These are phyloP conservation scores for Cystofilobasidium ferigula DNA, from an alignment of 768 basidiomycete species.

Conservation along the genomic window DNA sequence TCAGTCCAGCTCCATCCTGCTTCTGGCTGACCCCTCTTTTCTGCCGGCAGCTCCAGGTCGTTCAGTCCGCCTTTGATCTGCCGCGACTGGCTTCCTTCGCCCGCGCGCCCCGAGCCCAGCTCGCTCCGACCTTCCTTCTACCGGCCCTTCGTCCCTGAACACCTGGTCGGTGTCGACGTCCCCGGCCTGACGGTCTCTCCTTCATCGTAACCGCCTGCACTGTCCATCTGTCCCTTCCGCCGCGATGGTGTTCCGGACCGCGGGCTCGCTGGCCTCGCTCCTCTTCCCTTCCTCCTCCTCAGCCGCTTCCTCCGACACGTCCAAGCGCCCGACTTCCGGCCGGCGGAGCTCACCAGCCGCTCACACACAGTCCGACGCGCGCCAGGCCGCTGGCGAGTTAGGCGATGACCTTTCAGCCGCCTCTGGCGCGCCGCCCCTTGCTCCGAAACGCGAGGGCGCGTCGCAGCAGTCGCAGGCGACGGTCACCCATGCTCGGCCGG, in stretches of 20 bases:
- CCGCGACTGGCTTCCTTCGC: too few relatives aligned
- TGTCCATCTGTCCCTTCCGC: background rate
- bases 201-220: too few relatives aligned
- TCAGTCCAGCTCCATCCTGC: too few relatives aligned
- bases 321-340: background rate
- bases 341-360: background rate
- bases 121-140: too few relatives aligned
- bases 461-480: too few relatives aligned
- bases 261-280: background rate
- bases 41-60: too few relatives aligned
- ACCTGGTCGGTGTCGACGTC: too few relatives aligned
- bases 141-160: too few relatives aligned
- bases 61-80: too few relatives aligned
- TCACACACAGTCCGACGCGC: background rate
- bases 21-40: too few relatives aligned
- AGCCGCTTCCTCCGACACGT: background rate
- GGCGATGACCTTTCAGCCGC: background rate
- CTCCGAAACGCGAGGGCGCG: background rate
- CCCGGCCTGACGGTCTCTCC: too few relatives aligned
- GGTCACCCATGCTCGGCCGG: background rate
- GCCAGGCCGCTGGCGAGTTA: background rate
- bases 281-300: background rate
- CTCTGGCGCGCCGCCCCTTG: background rate
- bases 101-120: too few relatives aligned
- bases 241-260: background rate